Base-by-base conservation (phyloP, 2,329 filamentous ascomycete species). In the Trichoderma sp. region DNA sequence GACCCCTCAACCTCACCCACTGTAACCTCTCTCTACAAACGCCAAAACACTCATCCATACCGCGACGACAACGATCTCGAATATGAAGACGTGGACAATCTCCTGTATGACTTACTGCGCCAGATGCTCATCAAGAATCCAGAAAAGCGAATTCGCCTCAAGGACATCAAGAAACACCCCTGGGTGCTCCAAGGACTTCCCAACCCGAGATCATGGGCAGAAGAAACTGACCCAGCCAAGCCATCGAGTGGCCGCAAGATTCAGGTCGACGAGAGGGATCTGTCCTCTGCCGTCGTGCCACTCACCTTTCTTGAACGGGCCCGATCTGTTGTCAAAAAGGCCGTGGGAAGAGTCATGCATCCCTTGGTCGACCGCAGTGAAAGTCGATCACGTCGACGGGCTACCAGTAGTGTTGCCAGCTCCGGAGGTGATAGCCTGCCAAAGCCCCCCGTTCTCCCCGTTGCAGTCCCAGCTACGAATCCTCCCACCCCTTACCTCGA, bases 161-260 rank as follows among this genome's bases (percentile, higher is more conserved):
- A 91, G 73, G 95, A 98, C 76, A 95, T 98, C 77, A 98, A 98
- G 81, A 91, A 93, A 73, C 96, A 99, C 79, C 91, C 92, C 6
- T 99, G 96, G 96, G 92, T 98, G 18, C 86, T 95, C 1, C 86
- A 91, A 72, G 94, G 92, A 74, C 88, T 98, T 60, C 84, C 89
- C 39, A 91, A 97, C 76, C 88, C 91, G 47, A 84, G 89, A 36
- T 86, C 87, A 11, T 99, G 96, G 96, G 89, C 98, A n/a, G 94
- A 97, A 76, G 94, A 97, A 74, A 97, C 95, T 1, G 95, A 98
- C 77, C 94, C 95, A 2, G 91, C 90, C 47, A 88, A 91, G 43
- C 91, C 91, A 73, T 91, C 90, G 36, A 89, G 93, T 71, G 94
- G 94, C 75, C 91, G 92, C 79, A 94, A 90, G 81, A 98, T 99